A percentile compares a stretch with the other conserved stretches of the same genome.
phyloP scores from a whole-genome alignment of 2,329 filamentous ascomycete genomes.

The Dactylellina haptotyla region DNA sequence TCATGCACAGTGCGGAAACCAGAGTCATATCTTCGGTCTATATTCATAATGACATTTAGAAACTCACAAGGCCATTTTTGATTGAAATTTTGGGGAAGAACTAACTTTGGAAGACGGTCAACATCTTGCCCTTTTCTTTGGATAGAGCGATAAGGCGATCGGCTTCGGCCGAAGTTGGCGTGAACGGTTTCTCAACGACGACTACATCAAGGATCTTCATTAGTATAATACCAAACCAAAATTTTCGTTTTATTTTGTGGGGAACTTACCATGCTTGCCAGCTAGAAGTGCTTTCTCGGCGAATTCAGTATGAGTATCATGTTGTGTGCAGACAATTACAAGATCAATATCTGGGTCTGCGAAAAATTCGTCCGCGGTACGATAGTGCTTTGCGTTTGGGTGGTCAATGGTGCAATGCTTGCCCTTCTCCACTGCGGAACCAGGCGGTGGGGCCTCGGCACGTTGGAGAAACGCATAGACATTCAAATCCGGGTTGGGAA shows the following conservation, averaged over 20 bases:
- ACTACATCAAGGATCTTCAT: conserved; percentile 37
- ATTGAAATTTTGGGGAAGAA: background rate
- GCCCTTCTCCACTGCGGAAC: conserved; percentile 39
- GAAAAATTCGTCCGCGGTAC: conserved; percentile 60
- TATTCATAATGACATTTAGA: background rate
- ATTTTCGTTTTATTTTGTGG: background rate
- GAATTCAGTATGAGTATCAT: conserved; percentile 59
- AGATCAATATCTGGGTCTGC: conserved; percentile 60
- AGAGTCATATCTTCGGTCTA: conserved; percentile 61
- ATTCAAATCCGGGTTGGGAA: conserved; percentile 64
- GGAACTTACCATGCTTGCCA: conserved; percentile 59
- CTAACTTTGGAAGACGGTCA: conserved; percentile 61
- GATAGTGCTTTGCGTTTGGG: conserved; percentile 61
- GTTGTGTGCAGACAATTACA: conserved; percentile 60
- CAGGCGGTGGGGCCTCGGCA: conserved; percentile 58
- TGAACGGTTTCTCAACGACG: conserved; percentile 62
- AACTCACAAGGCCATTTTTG: background rate
- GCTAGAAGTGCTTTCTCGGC: conserved; percentile 59
- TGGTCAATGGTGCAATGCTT: conserved; percentile 65
- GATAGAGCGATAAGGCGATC: conserved; percentile 60
- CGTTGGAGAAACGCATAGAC: conserved; percentile 67
- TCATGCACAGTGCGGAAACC: conserved; percentile 61
- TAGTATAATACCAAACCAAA: background rate
- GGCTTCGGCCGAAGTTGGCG: conserved; percentile 59
- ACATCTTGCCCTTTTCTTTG: conserved; percentile 59